phyloP scores from a whole-genome alignment of 2,329 filamentous ascomycete genomes.

The Lachnellula occidentalis region DNA sequence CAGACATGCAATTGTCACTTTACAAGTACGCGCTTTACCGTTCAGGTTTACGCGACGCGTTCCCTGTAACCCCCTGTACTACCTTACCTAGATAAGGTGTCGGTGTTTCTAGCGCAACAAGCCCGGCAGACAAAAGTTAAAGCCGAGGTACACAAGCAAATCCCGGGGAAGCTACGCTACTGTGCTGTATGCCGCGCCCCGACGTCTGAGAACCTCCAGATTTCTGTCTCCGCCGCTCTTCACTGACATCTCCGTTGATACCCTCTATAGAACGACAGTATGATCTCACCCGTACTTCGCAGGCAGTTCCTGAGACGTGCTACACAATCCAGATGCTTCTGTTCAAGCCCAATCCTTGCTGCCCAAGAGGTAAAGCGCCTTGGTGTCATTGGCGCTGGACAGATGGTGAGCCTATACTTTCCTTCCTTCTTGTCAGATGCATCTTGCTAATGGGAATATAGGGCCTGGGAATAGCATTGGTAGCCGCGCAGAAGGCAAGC shows the following conservation, averaged over 20 bases:
- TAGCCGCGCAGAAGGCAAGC: slow-evolving; percentile 78
- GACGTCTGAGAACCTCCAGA: background rate
- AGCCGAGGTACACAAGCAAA: background rate
- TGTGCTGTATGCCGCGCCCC: background rate
- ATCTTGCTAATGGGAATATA: slow-evolving; percentile 34
- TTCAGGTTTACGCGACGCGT: background rate
- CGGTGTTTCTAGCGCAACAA: no score
- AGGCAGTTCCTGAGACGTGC: slow-evolving; percentile 19
- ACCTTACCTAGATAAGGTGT: no score
- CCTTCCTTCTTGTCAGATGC: background rate
- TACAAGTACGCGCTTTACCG: background rate
- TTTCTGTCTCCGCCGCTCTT: slow-evolving; percentile 1
- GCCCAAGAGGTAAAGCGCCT: slow-evolving; percentile 76
- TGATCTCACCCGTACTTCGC: slow-evolving; percentile 26
- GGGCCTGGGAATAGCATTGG: slow-evolving; percentile 93
- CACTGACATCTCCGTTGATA: background rate
- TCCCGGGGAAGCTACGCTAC: background rate
- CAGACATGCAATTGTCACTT: background rate
- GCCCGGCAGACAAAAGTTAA: background rate
- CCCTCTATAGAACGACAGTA: slow-evolving; percentile 15
- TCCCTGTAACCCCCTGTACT: background rate
- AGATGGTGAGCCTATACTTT: slow-evolving; percentile 69
- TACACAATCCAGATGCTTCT: slow-evolving; percentile 52
- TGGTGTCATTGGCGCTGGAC: slow-evolving; percentile 89
- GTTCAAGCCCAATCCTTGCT: slow-evolving; percentile 54